These are phyloP conservation scores for Chytriomyces confervae DNA, from an alignment of 192 early-diverging fungal species.

Conservation along the genomic window DNA sequence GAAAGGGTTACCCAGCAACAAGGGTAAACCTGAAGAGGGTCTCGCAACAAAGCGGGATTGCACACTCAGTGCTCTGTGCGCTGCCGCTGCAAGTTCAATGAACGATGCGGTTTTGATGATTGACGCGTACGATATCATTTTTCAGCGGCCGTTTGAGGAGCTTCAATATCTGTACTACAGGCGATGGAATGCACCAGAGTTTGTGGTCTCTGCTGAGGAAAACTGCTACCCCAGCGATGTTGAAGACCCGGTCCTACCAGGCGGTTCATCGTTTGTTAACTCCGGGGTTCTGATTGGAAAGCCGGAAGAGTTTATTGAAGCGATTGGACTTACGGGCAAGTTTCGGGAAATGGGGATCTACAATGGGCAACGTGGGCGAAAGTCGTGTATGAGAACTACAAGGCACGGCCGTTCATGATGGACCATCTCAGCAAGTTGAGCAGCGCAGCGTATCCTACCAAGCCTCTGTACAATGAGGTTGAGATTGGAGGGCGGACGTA, in stretches of 20 bases:
- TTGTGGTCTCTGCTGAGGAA: conserved; percentile 10
- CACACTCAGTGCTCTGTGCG: neutral
- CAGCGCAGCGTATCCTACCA: neutral
- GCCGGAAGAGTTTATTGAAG: neutral
- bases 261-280: neutral
- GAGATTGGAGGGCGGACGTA: neutral
- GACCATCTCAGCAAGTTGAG: conserved; percentile 10
- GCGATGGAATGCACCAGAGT: neutral
- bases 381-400: conserved; percentile 2
- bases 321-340: neutral
- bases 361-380: neutral
- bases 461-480: neutral
- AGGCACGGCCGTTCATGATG: neutral
- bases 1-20: neutral
- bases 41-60: neutral
- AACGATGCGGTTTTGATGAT: neutral
- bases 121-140: conserved; percentile 8
- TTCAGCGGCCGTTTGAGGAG: conserved; percentile 13
- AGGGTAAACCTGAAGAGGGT: neutral
- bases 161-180: neutral
- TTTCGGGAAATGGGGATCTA: neutral
- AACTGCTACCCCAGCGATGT: conserved; percentile 10
- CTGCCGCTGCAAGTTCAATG: neutral
- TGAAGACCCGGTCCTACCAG: neutral
- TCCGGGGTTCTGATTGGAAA: conserved; percentile 9